Conservation (phyloP, 2,329 filamentous ascomycete species). For the Fusarium fracticaudum region DNA sequence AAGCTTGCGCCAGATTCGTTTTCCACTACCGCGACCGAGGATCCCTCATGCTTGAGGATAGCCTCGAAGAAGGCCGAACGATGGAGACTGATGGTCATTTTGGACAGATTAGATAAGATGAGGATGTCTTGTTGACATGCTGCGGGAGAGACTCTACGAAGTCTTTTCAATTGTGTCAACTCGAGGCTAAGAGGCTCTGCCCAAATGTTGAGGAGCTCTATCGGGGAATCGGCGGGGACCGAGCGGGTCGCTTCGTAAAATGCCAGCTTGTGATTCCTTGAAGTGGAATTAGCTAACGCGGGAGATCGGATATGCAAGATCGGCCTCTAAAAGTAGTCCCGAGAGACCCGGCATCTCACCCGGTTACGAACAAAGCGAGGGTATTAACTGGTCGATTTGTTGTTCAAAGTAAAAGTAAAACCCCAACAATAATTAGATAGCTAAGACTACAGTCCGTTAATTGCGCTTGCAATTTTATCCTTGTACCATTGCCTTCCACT, state of each 20-base stretch:
- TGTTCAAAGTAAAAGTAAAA: not conserved
- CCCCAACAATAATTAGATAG: not conserved
- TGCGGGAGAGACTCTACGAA: not conserved
- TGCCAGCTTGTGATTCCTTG: not conserved
- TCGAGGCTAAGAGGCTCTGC: not conserved
- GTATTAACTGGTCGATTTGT: not conserved
- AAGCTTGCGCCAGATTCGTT: not conserved
- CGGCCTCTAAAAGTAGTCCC: not conserved
- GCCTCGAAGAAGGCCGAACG: constrained; percentile 1
- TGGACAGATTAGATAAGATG: not conserved
- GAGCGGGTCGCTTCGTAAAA: not conserved
- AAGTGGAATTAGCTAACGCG: not conserved
- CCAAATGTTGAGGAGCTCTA: not conserved
- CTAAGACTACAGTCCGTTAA: fast-evolving
- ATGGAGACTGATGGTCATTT: not conserved
- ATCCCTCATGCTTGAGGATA: not conserved
- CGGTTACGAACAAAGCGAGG: not conserved
- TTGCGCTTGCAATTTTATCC: not conserved
- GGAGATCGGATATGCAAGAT: not conserved
- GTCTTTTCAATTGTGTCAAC: not conserved
- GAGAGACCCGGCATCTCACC: not conserved
- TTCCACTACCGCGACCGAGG: not conserved
- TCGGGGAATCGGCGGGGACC: not conserved
- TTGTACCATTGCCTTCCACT: not conserved
- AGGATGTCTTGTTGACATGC: not conserved